These are phyloP conservation scores for Heterobasidion irregulare DNA, from an alignment of 1,284 basidiomycete genomes.

Conservation along the genomic window DNA sequence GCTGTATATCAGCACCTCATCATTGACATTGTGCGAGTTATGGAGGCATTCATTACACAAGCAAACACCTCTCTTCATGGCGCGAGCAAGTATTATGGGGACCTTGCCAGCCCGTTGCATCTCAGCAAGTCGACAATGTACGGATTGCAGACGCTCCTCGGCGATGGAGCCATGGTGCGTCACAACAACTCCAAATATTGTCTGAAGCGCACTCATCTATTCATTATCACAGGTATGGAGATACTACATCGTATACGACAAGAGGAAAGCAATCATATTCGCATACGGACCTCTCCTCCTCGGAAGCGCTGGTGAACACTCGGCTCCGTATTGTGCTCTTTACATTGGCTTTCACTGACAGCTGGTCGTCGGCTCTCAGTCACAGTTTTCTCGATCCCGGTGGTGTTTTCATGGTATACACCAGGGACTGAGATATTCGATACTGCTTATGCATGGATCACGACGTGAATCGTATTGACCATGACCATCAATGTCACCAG, in stretches of 20 bases:
- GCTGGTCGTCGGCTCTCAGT: neutral
- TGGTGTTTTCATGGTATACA: neutral
- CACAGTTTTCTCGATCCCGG: neutral
- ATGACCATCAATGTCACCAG: neutral
- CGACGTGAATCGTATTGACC: neutral
- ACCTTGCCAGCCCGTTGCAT: neutral
- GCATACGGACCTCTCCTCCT: neutral
- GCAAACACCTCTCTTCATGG: neutral
- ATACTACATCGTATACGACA: neutral
- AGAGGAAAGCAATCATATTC: neutral
- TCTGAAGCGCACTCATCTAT: neutral
- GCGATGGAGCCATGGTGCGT: neutral
- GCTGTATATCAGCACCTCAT: neutral
- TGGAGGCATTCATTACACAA: neutral
- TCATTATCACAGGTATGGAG: neutral
- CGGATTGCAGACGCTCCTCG: neutral
- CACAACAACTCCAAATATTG: no score
- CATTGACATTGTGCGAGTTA: neutral
- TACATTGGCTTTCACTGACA: neutral
- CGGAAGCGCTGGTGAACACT: neutral
- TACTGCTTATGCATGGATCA: neutral
- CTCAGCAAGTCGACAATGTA: neutral
- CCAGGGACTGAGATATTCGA: neutral
- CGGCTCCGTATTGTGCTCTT: neutral
- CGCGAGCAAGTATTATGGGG: neutral